Percentiles rank a stretch among this genome's conserved stretches.
phyloP scores from a whole-genome alignment of 345 rosid species.

The Chamaenerion angustifolium region DNA sequence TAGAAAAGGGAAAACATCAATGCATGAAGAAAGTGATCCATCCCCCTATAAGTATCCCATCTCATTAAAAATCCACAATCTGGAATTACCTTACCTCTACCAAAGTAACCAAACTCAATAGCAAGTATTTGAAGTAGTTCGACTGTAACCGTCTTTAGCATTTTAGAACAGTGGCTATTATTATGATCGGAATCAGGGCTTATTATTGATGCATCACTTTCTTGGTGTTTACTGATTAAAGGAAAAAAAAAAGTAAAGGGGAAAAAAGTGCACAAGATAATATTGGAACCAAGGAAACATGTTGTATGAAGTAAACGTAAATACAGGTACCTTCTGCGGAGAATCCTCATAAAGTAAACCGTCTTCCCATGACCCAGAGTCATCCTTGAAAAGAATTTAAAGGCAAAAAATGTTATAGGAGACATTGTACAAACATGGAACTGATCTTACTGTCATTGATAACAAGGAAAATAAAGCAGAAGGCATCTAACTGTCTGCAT shows the following conservation, averaged over 20 bases:
- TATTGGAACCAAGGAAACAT: neutral
- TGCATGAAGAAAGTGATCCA: neutral
- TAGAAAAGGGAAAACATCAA: no score
- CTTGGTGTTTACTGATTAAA: no score
- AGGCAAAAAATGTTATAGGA: neutral
- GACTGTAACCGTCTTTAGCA: no score
- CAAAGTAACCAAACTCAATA: no score
- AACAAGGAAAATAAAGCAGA: neutral
- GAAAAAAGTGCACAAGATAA: neutral
- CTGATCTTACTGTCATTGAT: neutral
- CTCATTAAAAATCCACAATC: neutral
- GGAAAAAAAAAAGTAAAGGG: no score
- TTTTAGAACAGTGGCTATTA: no score
- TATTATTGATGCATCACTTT: no score
- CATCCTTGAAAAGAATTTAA: conserved; percentile 32
- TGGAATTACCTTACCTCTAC: neutral
- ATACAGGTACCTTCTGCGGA: conserved; percentile 29
- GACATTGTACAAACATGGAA: no score
- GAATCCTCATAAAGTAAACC: conserved; percentile 22
- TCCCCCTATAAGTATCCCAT: neutral
- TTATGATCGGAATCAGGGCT: no score
- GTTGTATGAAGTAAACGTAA: neutral
- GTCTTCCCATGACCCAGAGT: conserved; percentile 62
- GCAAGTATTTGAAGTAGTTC: no score
- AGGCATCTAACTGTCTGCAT: neutral